Evolutionary conservation across 768 basidiomycete species (phyloP), one percentile per base, ranked within the genome.

Genomic region (Boletus barrowsii): DNA sequence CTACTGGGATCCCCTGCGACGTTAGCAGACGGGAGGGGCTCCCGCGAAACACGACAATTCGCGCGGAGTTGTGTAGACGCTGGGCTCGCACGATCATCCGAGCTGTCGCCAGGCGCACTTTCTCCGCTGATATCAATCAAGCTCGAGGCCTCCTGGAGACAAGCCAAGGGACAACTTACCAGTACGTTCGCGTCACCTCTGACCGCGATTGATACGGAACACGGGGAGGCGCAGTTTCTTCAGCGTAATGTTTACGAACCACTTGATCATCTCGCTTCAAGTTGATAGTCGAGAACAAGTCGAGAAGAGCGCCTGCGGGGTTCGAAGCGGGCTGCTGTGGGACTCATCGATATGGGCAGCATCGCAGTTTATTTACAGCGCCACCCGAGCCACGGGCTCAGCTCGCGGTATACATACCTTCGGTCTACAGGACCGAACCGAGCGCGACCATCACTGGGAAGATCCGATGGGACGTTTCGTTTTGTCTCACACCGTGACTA

Each of bases 261-360:
- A 36, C 17, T 5, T 47, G 57, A 56, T 59, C 35, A 62, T 39
- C 33, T 63, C 57, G 51, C 46, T 57, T 35, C 10, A 33, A 10
- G 32, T 3, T 62, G 55, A 50, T 42, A 22, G 22, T 22, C 22
- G 22, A 22, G 22, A n/a, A n/a, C n/a, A n/a, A 51, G 58, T 42
- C 48, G 52, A 62, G 49, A 55, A 57, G 65, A 66, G 60, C 66
- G 61, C n/a, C 56, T 55, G 57, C 45, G 61, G 66, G 65, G 61
- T 62, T 50, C 63, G 53, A 65, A 66, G 47, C 44, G 22, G 39
- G 39, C 14, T 44, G 26, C 36, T 57, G 53, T 48, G 61, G 52
- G 64, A 56, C 41, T n/a, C n/a, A 49, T 56, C n/a, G 40, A 26
- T 18, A 8, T 42, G 42, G 51, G 39, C 41, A 47, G 32, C 39